Percentiles rank a stretch among this genome's conserved stretches.
Evolutionary conservation across 192 early-diverging fungal genomes (phyloP).

Genomic region (Coemansia sp.): DNA sequence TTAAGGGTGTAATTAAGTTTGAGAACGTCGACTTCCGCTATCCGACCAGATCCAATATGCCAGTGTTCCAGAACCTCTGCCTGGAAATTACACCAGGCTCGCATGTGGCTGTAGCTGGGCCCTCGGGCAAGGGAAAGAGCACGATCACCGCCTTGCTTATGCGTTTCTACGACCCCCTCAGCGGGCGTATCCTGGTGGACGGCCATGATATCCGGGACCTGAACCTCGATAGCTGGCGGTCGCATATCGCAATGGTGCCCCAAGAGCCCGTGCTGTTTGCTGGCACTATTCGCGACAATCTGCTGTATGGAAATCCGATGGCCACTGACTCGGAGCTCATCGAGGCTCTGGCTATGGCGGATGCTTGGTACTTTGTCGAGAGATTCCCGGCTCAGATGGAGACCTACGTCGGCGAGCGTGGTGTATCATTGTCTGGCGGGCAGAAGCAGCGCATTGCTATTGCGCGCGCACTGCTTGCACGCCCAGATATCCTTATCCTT

Average conservation of each 20-base stretch:
- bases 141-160: constrained; percentile 63
- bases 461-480: constrained; percentile 77
- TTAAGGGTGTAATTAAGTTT: constrained; percentile 58
- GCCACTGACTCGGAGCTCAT: constrained; percentile 73
- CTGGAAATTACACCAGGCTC: constrained; percentile 59
- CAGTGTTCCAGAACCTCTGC: constrained; percentile 58
- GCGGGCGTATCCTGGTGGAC: constrained; percentile 61
- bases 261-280: constrained; percentile 78
- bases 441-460: constrained; percentile 70
- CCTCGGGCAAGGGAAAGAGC: constrained; percentile 68
- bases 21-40: constrained; percentile 65
- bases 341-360: constrained; percentile 45
- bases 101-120: constrained; percentile 55
- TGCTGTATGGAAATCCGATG: constrained; percentile 60
- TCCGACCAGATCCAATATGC: constrained; percentile 59
- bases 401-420: constrained; percentile 90
- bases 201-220: constrained; percentile 59
- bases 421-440: constrained; percentile 61
- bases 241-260: constrained; percentile 64
- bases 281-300: constrained; percentile 68
- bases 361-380: constrained; percentile 65
- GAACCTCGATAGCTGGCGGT: constrained; percentile 59
- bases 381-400: constrained; percentile 75
- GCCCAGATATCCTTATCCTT: constrained; percentile 70
- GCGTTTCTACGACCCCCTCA: constrained; percentile 71